phyloP scores from a whole-genome alignment of 2,329 filamentous ascomycete species.

The Paecilomyces sp. region DNA sequence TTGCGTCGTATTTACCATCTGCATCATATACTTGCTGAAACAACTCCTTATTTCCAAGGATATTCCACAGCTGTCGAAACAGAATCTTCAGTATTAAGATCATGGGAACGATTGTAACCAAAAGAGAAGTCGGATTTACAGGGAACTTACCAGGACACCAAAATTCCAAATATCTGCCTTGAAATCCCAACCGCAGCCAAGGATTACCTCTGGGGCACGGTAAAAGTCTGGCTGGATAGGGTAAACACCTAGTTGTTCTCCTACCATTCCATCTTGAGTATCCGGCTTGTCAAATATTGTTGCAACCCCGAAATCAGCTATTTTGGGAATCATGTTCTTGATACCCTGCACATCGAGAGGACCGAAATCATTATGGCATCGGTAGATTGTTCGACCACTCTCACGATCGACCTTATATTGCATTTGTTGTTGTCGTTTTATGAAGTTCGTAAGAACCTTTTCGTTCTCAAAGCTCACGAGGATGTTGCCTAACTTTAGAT shows the following conservation, averaged over 20 bases:
- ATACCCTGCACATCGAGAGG: slow-evolving; percentile 9
- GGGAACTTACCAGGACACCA: not conserved
- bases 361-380: slow-evolving; percentile 16
- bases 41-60: not conserved
- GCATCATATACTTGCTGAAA: not conserved
- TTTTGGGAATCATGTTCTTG: slow-evolving; percentile 12
- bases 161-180: slow-evolving; percentile 3
- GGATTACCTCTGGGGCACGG: not conserved
- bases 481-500: slow-evolving; percentile 32
- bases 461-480: slow-evolving; percentile 18
- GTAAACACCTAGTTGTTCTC: not conserved
- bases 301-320: slow-evolving; percentile 14
- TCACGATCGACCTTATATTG: slow-evolving; percentile 8
- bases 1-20: not conserved
- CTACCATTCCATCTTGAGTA: not conserved
- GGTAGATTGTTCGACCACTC: slow-evolving; percentile 12
- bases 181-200: not conserved
- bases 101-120: not conserved
- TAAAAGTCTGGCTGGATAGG: not conserved
- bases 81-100: not conserved
- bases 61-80: not conserved
- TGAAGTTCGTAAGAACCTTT: slow-evolving; percentile 11
- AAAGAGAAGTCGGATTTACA: not conserved
- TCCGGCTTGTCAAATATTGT: not conserved
- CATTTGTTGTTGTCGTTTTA: slow-evolving; percentile 7